Evolutionary conservation across 768 basidiomycete species (phyloP).

Genomic region (Serendipita sp.): DNA sequence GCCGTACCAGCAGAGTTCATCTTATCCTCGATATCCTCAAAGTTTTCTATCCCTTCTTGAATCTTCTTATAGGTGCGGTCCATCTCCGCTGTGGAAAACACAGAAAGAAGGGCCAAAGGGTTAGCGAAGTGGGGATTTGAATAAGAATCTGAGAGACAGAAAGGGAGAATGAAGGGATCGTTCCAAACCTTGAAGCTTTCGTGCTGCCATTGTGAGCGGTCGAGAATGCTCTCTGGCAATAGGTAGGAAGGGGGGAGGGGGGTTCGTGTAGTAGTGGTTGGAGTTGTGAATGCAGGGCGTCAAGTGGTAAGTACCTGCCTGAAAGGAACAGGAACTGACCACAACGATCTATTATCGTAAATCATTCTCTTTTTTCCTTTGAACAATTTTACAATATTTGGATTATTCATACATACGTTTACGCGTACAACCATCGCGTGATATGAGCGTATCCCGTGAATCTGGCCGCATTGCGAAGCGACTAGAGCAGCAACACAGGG

Average conservation of each 20-base stretch:
- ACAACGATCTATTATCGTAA: too few relatives aligned
- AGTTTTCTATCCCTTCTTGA: slow-evolving; percentile 83
- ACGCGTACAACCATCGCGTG: too few relatives aligned
- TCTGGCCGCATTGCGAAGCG: too few relatives aligned
- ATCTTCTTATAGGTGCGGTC: slow-evolving; percentile 98
- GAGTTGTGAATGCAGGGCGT: neutral
- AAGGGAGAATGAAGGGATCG: neutral
- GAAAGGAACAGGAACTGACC: too few relatives aligned
- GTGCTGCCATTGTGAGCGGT: slow-evolving; percentile 52
- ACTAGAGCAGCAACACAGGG: too few relatives aligned
- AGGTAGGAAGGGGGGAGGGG: neutral
- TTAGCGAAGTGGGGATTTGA: slow-evolving; percentile 11
- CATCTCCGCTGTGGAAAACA: slow-evolving; percentile 61
- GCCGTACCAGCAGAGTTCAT: slow-evolving; percentile 92
- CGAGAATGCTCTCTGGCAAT: neutral
- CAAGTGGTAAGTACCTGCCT: neutral
- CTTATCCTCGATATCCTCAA: slow-evolving; percentile 94
- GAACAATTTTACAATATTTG: too few relatives aligned
- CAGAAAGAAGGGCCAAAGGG: neutral
- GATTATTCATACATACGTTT: too few relatives aligned
- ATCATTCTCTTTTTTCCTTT: too few relatives aligned
- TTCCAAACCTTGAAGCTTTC: slow-evolving; percentile 71
- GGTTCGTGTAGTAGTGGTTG: neutral
- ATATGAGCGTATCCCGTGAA: too few relatives aligned
- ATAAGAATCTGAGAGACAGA: neutral